A percentile compares a stretch with the other conserved stretches of the same genome.
These are phyloP conservation scores for Pisolithus thermaeus DNA, from an alignment of 1,284 basidiomycete genomes.

Conservation along the genomic window DNA sequence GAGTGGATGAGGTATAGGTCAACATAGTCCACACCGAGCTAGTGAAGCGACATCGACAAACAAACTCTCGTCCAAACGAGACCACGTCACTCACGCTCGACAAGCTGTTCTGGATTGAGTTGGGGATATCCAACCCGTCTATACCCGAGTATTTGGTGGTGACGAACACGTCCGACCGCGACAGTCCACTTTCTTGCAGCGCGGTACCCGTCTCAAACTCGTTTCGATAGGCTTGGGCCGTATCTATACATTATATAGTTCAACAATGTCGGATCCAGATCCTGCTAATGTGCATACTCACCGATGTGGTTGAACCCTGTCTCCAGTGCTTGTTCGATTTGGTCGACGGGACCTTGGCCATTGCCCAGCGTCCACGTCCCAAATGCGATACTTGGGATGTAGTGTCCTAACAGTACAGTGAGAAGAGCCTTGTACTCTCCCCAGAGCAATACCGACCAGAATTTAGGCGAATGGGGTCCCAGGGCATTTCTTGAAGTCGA, in stretches of 20 bases:
- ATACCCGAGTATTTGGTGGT: constrained; percentile 58
- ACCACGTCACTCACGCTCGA: constrained; percentile 38
- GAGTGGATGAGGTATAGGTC: constrained; percentile 69
- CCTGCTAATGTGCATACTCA: constrained; percentile 9
- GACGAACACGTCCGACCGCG: constrained; percentile 41
- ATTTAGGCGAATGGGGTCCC: constrained; percentile 40
- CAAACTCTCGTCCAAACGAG: neutral
- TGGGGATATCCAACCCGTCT: constrained; percentile 45
- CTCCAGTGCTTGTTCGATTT: constrained; percentile 48
- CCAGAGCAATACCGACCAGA: constrained; percentile 29
- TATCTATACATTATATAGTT: constrained; percentile 30
- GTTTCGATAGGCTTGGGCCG: constrained; percentile 45
- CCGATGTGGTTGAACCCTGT: constrained; percentile 51
- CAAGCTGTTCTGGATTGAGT: constrained; percentile 53
- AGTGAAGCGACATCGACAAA: neutral
- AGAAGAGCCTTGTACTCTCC: no score
- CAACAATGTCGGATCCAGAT: no score
- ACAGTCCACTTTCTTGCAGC: constrained; percentile 41
- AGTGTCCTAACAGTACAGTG: constrained; percentile 26
- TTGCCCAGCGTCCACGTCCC: constrained; percentile 51
- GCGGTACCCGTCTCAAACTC: constrained; percentile 45
- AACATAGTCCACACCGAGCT: constrained; percentile 63
- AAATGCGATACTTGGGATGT: constrained; percentile 46
- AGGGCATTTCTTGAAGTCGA: constrained; percentile 34
- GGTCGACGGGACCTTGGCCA: constrained; percentile 40